A percentile compares a stretch with the other conserved stretches of the same genome.
These are phyloP conservation scores for Paraphoma chrysanthemicola DNA, from an alignment of 2,329 filamentous ascomycete genomes.

Conservation along the genomic window DNA sequence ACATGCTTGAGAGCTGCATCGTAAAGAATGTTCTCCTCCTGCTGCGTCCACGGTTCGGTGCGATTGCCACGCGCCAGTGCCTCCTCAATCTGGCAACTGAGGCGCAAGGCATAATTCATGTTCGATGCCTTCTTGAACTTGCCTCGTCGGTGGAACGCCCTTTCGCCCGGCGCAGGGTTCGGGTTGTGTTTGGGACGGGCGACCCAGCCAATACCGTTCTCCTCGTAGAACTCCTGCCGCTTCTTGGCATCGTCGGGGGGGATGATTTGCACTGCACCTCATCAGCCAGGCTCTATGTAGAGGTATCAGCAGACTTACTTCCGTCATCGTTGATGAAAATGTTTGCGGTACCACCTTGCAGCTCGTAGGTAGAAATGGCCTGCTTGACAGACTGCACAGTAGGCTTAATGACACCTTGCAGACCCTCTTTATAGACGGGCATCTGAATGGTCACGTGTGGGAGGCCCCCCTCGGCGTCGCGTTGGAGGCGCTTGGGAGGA, in stretches of 20 bases:
- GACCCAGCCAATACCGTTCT: conserved; percentile 59
- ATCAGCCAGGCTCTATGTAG: conserved; percentile 1
- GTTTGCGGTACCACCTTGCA: conserved; percentile 69
- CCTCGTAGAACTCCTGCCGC: conserved; percentile 58
- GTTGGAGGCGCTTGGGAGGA: conserved; percentile 58
- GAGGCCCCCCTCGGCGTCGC: conserved; percentile 59
- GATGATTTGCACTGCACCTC: conserved; percentile 61
- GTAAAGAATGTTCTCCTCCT: conserved; percentile 46
- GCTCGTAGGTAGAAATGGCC: conserved; percentile 59
- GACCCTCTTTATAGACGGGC: conserved; percentile 86
- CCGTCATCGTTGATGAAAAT: conserved; percentile 75
- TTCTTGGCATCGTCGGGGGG: conserved; percentile 53
- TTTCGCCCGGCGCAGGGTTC: conserved; percentile 22
- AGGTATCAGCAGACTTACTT: conserved; percentile 30
- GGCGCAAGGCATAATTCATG: conserved; percentile 74
- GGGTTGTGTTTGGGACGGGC: conserved; percentile 54
- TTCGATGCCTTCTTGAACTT: conserved; percentile 65
- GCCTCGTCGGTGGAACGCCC: conserved; percentile 35
- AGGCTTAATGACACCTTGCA: conserved; percentile 75
- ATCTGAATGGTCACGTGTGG: conserved; percentile 80
- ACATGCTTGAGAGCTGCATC: conserved; percentile 62
- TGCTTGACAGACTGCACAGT: conserved; percentile 81
- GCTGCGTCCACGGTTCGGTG: conserved; percentile 34
- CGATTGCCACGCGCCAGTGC: conserved; percentile 53
- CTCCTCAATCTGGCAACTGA: conserved; percentile 69